These are phyloP conservation scores for Saccharum officinarum DNA, from an alignment of 176 grass and related monocot genomes.

Conservation along the genomic window DNA sequence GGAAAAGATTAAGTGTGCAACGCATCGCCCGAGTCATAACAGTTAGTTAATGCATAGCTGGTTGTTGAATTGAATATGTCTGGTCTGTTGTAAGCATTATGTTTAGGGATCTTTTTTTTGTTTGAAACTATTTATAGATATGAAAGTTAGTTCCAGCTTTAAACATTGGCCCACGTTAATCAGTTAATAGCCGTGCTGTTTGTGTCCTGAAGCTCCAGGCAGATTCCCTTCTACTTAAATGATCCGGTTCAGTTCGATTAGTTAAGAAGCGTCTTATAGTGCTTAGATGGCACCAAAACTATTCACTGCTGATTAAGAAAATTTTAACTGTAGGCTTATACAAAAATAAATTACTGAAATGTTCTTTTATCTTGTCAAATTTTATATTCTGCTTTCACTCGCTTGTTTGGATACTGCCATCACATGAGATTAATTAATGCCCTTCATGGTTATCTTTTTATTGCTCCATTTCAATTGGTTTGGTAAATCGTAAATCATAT, in stretches of 20 bases:
- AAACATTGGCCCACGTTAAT: neutral
- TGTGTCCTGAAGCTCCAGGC: neutral
- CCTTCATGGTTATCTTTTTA: neutral
- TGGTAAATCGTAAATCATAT: neutral
- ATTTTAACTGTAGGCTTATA: neutral
- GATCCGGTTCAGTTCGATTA: neutral
- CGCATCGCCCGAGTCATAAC: neutral
- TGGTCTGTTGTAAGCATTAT: neutral
- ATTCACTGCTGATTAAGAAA: neutral
- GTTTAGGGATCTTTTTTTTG: neutral
- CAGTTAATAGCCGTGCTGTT: neutral
- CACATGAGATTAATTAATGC: neutral
- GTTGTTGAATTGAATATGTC: neutral
- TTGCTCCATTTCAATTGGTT: neutral
- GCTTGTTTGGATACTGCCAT: neutral
- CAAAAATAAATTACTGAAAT: neutral
- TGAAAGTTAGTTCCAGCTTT: slow-evolving; percentile 4
- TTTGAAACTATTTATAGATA: neutral
- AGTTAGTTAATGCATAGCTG: neutral
- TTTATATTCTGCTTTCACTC: neutral
- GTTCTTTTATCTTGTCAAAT: neutral
- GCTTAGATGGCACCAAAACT: neutral
- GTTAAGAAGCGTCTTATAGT: neutral
- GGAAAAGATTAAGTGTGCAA: neutral
- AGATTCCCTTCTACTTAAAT: neutral